Conservation (phyloP, 1,139 yeast species). For the Insectozyma bohioensis region DNA sequence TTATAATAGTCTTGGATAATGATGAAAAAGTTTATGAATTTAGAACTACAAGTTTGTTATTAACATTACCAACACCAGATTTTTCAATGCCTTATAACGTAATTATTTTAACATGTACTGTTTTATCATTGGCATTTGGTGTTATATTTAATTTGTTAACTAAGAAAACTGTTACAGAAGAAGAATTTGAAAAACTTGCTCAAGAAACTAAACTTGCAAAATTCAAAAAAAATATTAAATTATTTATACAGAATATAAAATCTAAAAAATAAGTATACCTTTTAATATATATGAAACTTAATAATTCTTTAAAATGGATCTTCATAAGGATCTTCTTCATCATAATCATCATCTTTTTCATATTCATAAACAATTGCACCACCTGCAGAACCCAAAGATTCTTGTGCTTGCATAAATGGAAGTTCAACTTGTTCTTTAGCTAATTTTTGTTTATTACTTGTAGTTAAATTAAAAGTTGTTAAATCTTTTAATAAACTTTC, state of each 20-base stretch:
- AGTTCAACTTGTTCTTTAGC: constrained; percentile 85
- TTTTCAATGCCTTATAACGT: constrained; percentile 99
- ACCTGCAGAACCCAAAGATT: constrained; percentile 69
- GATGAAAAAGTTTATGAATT: constrained; percentile 47
- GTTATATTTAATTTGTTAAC: constrained; percentile 76
- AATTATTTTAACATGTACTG: constrained; percentile 88
- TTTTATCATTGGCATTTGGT: constrained; percentile 91
- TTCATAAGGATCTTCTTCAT: constrained; percentile 96
- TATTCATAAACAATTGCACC: constrained; percentile 91
- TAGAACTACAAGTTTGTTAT: constrained; percentile 80
- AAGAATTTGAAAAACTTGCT: constrained; percentile 56
- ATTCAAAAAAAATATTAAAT: constrained; percentile 17
- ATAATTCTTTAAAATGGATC: constrained; percentile 66
- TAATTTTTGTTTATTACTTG: constrained; percentile 68
- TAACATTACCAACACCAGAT: constrained; percentile 94
- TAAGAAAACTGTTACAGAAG: constrained; percentile 74
- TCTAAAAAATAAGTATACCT: constrained; percentile 2
- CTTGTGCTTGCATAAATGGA: constrained; percentile 88
- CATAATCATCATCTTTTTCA: constrained; percentile 84
- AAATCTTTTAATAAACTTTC: constrained; percentile 60
- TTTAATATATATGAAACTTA: not conserved
- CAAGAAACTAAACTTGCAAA: constrained; percentile 24
- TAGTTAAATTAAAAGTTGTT: constrained; percentile 83
- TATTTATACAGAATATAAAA: constrained; percentile 6
- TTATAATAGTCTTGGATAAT: constrained; percentile 53